Percentiles rank a stretch among this genome's conserved stretches.
These are phyloP conservation scores for Cunninghamia lanceolata DNA, from an alignment of 75 land plant species.

Conservation along the genomic window DNA sequence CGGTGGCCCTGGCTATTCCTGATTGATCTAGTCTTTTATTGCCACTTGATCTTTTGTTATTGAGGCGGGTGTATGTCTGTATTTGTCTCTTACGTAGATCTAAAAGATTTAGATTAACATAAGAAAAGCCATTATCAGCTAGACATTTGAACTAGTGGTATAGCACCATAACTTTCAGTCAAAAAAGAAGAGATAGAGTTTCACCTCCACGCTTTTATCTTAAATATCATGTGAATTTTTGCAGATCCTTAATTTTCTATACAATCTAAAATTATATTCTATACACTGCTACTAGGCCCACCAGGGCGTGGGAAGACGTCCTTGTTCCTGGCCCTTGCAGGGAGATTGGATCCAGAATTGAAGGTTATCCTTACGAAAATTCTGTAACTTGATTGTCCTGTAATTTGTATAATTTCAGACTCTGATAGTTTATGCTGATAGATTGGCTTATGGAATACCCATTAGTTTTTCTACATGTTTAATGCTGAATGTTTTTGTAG, in stretches of 20 bases:
- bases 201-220: background rate
- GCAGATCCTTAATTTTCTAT: background rate
- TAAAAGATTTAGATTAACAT: background rate
- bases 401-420: background rate
- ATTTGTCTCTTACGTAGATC: background rate
- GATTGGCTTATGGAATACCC: background rate
- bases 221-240: background rate
- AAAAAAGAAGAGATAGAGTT: background rate
- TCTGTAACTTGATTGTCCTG: background rate
- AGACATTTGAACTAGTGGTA: background rate
- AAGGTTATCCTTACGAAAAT: constrained; percentile 9
- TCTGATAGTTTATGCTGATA: background rate
- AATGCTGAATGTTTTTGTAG: background rate
- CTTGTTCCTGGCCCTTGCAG: constrained; percentile 22
- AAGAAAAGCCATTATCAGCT: background rate
- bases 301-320: constrained; percentile 25
- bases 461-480: background rate
- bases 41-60: background rate
- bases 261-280: background rate
- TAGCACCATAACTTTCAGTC: background rate
- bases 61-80: background rate
- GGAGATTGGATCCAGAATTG: constrained; percentile 12
- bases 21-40: background rate
- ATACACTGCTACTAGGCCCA: constrained; percentile 23
- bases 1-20: background rate